phyloP scores from a whole-genome alignment of 106 monocot genomes.

The Dioscorea zingiberensis region DNA sequence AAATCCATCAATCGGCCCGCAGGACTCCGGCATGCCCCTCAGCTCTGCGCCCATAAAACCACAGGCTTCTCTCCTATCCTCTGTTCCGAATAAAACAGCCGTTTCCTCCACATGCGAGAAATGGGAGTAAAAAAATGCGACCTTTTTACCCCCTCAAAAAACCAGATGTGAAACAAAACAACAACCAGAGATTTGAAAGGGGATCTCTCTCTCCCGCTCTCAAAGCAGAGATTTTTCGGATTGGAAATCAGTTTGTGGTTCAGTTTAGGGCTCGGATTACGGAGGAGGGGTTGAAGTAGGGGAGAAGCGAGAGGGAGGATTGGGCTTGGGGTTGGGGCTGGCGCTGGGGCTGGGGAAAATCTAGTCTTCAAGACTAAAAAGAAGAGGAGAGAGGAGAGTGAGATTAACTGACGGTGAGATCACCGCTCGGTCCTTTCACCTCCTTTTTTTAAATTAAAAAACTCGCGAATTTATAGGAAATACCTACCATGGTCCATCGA shows the following conservation, averaged over 20 bases:
- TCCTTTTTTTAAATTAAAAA: background rate
- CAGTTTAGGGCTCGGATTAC: background rate
- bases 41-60: slow-evolving; percentile 13
- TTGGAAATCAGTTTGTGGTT: background rate
- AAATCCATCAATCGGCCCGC: slow-evolving; percentile 3
- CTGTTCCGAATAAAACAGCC: background rate
- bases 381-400: background rate
- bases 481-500: too few relatives aligned
- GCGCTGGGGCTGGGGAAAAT: background rate
- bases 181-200: background rate
- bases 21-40: background rate
- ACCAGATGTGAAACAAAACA: background rate
- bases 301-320: too few relatives aligned
- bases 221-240: background rate
- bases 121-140: background rate
- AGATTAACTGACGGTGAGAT: background rate
- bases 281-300: background rate
- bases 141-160: background rate
- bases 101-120: background rate
- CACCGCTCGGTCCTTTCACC: background rate
- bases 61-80: background rate
- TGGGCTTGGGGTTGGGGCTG: too few relatives aligned
- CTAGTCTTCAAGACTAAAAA: background rate
- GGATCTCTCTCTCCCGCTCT: background rate
- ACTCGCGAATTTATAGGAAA: too few relatives aligned